These are phyloP conservation scores for Phytophthora fragariae DNA, from an alignment of 352 stramenopile species.

Conservation along the genomic window DNA sequence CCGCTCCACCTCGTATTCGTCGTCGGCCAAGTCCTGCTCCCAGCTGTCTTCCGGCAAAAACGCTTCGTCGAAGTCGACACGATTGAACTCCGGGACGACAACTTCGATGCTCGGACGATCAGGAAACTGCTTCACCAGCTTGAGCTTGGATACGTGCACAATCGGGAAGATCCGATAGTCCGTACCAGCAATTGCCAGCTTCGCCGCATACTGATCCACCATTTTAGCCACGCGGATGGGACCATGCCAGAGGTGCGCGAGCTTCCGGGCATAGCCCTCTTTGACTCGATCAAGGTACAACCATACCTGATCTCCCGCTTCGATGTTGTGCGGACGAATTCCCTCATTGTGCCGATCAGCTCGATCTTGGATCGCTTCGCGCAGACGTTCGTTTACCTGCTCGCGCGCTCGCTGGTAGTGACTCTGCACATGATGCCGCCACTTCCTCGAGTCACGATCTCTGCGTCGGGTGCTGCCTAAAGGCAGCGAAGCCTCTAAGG, in stretches of 20 bases:
- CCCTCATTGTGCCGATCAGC: slow-evolving; percentile 3
- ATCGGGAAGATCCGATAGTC: slow-evolving; percentile 20
- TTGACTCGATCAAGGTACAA: slow-evolving; percentile 9
- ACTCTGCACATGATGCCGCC: slow-evolving; percentile 11
- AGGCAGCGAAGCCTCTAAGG: slow-evolving; percentile 19
- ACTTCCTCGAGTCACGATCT: slow-evolving; percentile 3
- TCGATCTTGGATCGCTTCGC: background rate
- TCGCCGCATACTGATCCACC: slow-evolving; percentile 10
- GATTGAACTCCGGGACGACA: background rate
- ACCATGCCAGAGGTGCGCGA: slow-evolving; percentile 38
- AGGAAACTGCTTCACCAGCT: slow-evolving; percentile 11
- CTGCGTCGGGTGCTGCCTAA: slow-evolving; percentile 3
- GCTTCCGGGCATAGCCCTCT: background rate
- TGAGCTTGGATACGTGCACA: slow-evolving; percentile 35
- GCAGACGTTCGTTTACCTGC: background rate
- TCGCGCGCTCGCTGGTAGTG: background rate
- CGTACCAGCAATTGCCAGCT: slow-evolving; percentile 7
- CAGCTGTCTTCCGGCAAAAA: slow-evolving; percentile 31
- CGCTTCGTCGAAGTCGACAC: slow-evolving; percentile 31
- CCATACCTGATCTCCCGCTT: slow-evolving; percentile 9
- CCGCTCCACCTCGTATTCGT: slow-evolving; percentile 21
- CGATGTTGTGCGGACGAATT: background rate
- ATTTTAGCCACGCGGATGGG: slow-evolving; percentile 33
- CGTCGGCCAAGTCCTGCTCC: background rate
- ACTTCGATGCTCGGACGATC: background rate